Evolutionary conservation across 2,329 filamentous ascomycete species (phyloP).

Genomic region (Mycosphaerella arachidis): DNA sequence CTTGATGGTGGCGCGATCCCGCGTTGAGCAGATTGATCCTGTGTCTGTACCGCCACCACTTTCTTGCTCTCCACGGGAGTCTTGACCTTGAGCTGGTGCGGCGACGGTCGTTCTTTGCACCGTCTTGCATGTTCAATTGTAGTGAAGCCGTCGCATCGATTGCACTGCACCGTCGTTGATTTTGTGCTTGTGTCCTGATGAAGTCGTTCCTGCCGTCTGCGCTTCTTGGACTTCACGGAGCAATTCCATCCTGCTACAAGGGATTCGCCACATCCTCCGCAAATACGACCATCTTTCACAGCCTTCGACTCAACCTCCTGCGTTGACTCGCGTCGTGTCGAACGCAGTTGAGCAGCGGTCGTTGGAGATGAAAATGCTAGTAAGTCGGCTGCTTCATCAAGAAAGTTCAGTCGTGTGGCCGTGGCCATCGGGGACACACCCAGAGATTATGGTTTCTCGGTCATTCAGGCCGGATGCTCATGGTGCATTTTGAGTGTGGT

Average conservation of each 20-base stretch:
- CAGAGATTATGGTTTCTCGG: background rate
- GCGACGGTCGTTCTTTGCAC: background rate
- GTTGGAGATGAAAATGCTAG: slow-evolving; percentile 11
- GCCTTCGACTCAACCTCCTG: slow-evolving; percentile 7
- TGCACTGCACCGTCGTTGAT: slow-evolving; percentile 6
- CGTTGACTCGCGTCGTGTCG: slow-evolving; percentile 37
- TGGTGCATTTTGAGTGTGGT: background rate
- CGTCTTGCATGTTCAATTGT: background rate
- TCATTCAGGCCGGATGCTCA: background rate
- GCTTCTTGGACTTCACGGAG: background rate
- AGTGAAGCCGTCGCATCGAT: slow-evolving; percentile 6
- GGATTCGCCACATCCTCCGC: slow-evolving; percentile 58
- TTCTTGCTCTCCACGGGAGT: background rate
- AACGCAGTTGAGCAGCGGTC: slow-evolving; percentile 12
- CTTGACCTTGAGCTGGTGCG: background rate
- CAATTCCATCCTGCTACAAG: slow-evolving; percentile 47
- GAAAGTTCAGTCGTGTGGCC: background rate
- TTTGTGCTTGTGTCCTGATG: background rate
- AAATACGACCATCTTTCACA: slow-evolving; percentile 50
- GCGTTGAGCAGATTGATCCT: background rate
- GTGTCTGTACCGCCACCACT: slow-evolving; percentile 36
- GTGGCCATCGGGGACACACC: background rate
- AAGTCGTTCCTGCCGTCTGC: slow-evolving; percentile 8
- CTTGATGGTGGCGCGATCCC: slow-evolving; percentile 36
- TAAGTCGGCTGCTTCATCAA: slow-evolving; percentile 3